phyloP scores from a whole-genome alignment of 768 basidiomycete genomes.

The Leccinum subgranulosum region DNA sequence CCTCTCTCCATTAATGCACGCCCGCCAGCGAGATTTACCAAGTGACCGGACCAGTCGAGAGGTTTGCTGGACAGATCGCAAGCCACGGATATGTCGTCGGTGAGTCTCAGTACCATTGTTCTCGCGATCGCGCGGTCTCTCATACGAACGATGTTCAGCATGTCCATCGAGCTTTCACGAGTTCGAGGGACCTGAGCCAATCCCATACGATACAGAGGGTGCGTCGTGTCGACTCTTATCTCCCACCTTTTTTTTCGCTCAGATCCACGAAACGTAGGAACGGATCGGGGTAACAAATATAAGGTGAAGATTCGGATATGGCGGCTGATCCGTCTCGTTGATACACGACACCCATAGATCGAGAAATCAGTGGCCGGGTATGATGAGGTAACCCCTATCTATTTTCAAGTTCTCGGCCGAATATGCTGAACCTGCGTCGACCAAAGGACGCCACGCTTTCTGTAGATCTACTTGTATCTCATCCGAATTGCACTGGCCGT shows the following conservation, averaged over 20 bases:
- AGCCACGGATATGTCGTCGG: constrained; percentile 84
- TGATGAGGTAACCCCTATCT: constrained; percentile 61
- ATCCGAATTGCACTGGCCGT: constrained; percentile 86
- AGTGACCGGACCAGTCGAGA: constrained; percentile 95
- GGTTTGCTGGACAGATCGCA: constrained; percentile 85
- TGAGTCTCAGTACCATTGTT: constrained; percentile 30
- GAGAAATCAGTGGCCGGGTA: constrained; percentile 87
- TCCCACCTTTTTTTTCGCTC: neutral
- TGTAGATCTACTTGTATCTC: constrained; percentile 68
- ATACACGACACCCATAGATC: constrained; percentile 45
- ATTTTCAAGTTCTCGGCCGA: neutral
- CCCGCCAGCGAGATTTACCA: constrained; percentile 84
- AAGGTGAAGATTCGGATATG: constrained; percentile 49
- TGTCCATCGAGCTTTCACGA: constrained; percentile 90
- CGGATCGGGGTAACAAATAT: constrained; percentile 89
- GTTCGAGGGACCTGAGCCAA: constrained; percentile 83
- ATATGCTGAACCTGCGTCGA: neutral
- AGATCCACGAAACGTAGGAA: constrained; percentile 44
- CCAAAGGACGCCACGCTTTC: constrained; percentile 73
- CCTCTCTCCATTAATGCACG: neutral
- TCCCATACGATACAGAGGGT: constrained; percentile 89
- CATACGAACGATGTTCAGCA: constrained; percentile 39
- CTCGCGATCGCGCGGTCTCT: neutral
- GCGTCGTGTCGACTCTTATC: neutral
- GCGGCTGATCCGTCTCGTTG: neutral